phyloP scores from a whole-genome alignment of 164 flowering plant species.

The Chimonanthus praecox region DNA sequence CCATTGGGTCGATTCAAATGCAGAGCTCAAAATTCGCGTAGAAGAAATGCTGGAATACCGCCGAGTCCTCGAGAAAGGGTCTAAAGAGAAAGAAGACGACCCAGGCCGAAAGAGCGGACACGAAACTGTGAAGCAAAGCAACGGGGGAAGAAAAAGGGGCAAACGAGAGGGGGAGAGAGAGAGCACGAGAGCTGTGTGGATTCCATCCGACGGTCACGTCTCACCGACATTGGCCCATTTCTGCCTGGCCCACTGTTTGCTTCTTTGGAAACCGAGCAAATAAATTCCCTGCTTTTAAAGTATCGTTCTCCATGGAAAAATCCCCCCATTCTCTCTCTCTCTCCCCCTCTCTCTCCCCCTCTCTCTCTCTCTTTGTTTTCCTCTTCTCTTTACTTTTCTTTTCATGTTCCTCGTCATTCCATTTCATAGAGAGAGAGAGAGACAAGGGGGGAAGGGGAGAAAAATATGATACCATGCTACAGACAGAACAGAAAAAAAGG shows the following conservation, averaged over 20 bases:
- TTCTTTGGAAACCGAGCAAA: conserved; percentile 2
- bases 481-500: not conserved
- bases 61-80: not conserved
- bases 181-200: not conserved
- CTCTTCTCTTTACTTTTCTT: not conserved
- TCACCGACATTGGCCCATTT: conserved; percentile 3
- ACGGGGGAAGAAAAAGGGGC: not conserved
- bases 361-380: not conserved
- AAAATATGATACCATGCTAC: not conserved
- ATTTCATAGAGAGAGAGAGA: not conserved
- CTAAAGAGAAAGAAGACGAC: not conserved
- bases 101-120: not conserved
- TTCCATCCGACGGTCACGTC: not conserved
- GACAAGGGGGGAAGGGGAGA: not conserved
- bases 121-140: not conserved
- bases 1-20: not conserved
- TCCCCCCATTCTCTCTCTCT: not conserved
- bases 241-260: not conserved
- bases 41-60: no score
- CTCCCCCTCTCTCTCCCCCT: not conserved
- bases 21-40: no score
- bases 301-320: not conserved
- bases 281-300: not conserved
- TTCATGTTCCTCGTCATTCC: not conserved
- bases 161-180: not conserved